Evolutionary conservation across 1,139 yeast genomes (phyloP), one percentile per base, ranked within the genome.

Genomic region (Yamadazyma dendronema): DNA sequence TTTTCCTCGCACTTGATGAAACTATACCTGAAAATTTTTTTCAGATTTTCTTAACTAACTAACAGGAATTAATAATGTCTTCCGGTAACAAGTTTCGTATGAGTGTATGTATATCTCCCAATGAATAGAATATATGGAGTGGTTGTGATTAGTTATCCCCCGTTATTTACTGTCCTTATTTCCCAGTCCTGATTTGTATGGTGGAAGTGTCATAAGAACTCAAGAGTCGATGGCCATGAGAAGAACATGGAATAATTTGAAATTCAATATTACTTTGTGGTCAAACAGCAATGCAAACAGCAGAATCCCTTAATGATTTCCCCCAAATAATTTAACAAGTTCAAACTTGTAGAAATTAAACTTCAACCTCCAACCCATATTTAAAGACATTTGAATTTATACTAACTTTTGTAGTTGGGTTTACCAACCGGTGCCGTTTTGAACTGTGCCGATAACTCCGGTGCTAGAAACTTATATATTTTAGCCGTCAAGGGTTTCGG

Each of bases 381-480:
- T n/a, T n/a, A n/a, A n/a, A n/a, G n/a, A n/a, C n/a, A n/a, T n/a
- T n/a, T n/a, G n/a, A n/a, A n/a, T n/a, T n/a, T n/a, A n/a, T n/a
- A n/a, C n/a, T n/a, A n/a, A n/a, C n/a, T n/a, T n/a, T n/a, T 31
- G 28, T 54, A 54, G 55, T 89, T 94, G 80, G 99, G 96, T 84
- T 87, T 94, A 73, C 99, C 99, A 78, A 85, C 81, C 62, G 98
- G 98, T 77, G 99, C 99, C 76, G 89, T 94, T 74, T 84, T 94
- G 81, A 94, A 94, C 89, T 94, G 99, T 82, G 92, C 96, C 76
- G 99, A 94, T 77, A 94, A 94, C 96, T 80, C 95, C 62, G 99
- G 99, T 82, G 99, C 98, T 66, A 90, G 97, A 84, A 92, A 90
- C 88, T 84, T 94, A 69, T 88, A 90, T 84, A 83, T 94, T 78